Evolutionary conservation across 2,329 filamentous ascomycete species (phyloP), one percentile per base, ranked within the genome.

Genomic region (Sphaerulina musiva): DNA sequence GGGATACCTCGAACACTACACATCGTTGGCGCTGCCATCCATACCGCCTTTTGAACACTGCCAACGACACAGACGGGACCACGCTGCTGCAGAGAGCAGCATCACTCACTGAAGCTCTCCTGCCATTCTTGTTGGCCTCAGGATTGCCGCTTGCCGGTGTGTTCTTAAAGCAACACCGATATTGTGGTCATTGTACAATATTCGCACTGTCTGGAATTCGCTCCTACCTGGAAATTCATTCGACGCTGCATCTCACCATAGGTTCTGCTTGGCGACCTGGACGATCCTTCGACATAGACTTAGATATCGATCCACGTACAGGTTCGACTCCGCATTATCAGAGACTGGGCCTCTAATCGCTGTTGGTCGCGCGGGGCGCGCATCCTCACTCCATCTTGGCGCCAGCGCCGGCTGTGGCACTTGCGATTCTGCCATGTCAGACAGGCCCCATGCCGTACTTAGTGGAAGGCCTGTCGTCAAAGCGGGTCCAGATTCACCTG

Each of bases 391-490:
- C 34, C 10, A 38, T 38, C 2, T 38, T 38, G 34, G 34, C 34
- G 10, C 34, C 34, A 38, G 34, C 34, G 34, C 34, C 12, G 12
- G 12, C 10, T 38, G 34, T 38, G 10, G 34, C 34, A 11, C 38
- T 12, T 40, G n/a, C 36, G 23, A 29, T 31, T 23, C 34, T 39
- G 20, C 14, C 17, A 51, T 51, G 48, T 23, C 48, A 29, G 48
- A 45, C 40, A 51, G 23, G 29, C 43, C 48, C 14, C 38, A 29
- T 14, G 34, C 41, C 32, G 40, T 40, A 29, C n/a, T 43, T 17
- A 17, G 31, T 10, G 48, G 48, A 17, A 38, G 48, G 26, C 48
- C 48, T 36, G 39, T 51, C 9, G 48, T 51, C 39, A 51, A 51
- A 36, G 48, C 48, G 11, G 48, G 48, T 9, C 48, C 48, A 20